These are phyloP conservation scores for Ustilago vetiveriae DNA, from an alignment of 1,284 basidiomycete species.

Conservation along the genomic window DNA sequence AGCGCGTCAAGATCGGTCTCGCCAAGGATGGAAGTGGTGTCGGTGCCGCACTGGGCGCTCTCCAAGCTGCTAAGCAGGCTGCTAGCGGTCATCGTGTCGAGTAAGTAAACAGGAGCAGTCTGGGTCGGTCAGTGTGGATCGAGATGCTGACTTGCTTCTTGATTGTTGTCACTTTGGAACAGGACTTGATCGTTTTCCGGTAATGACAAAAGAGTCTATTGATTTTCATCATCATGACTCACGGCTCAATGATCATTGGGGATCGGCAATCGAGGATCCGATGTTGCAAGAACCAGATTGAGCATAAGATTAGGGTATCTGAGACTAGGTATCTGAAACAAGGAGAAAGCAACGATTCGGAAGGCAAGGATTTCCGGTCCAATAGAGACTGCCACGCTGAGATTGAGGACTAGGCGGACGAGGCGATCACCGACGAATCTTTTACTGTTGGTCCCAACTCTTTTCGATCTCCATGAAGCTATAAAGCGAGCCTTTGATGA, in stretches of 20 bases:
- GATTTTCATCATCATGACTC: not conserved
- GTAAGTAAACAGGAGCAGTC: conserved; percentile 9
- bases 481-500: conserved; percentile 45
- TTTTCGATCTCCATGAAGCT: conserved; percentile 47
- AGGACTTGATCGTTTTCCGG: conserved; percentile 1
- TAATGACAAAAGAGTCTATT: not conserved
- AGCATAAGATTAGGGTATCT: too few species aligned
- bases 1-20: conserved; percentile 82
- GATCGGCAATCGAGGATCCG: too few species aligned
- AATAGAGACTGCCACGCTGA: too few species aligned
- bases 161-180: not conserved
- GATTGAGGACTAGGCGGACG: too few species aligned
- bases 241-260: not conserved
- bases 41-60: conserved; percentile 70
- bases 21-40: conserved; percentile 98
- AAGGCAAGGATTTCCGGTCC: too few species aligned
- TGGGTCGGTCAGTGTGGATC: too few species aligned
- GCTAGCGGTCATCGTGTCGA: conserved; percentile 51
- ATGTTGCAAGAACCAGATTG: too few species aligned
- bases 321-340: too few species aligned
- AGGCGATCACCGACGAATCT: not conserved
- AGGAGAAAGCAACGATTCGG: too few species aligned
- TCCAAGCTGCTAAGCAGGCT: conserved; percentile 56
- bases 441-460: conserved; percentile 18
- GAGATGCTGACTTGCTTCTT: not conserved